Evolutionary conservation across 1,139 yeast species (phyloP), one percentile per base, ranked within the genome.

Genomic region (Lodderomyces orthopsilosis): DNA sequence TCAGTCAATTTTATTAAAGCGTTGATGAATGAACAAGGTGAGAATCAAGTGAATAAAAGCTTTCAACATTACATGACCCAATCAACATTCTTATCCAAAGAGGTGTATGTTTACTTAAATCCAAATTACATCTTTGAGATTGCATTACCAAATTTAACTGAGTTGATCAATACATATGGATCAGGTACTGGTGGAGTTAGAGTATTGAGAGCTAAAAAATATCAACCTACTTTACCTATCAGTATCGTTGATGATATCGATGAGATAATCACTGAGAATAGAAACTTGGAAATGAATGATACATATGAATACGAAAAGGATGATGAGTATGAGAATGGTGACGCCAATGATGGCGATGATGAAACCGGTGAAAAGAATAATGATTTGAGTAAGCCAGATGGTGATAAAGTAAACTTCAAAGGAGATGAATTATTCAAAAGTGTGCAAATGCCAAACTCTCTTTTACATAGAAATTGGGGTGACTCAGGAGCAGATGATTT

Each of bases 181-280:
- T 71, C 83, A 1, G 87, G 86, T 3, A 57, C 76, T 18, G 83
- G 83, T 2, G 82, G 82, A 1, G 62, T 75, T 3, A 63, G 72
- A 38, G 66, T 70, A 38, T 65, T 68, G 37, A 61, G 74, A 41
- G 70, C 81, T 26, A 66, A 67, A 49, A 66, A 77, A 45, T 81
- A 68, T 53, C 85, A 81, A 55, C 93, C 94, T 2, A 66, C 77
- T 18, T 62, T 85, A 42, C 87, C 90, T 0, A 63, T 79, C 23
- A 72, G 70, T 6, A 64, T 84, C 2, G 63, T 79, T 46, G 94
- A 85, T 57, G 79, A 74, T 40, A 63, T 84, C 30, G 90, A 83
- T 51, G 85, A 81, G 37, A 70, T 83, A 5, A 51, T 70, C 39
- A 53, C 65, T 8, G 62, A 54, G 38, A 71, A 72, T 49, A 63